These are phyloP conservation scores for Ganoderma sinense DNA, from an alignment of 1,284 basidiomycete species.

Conservation along the genomic window DNA sequence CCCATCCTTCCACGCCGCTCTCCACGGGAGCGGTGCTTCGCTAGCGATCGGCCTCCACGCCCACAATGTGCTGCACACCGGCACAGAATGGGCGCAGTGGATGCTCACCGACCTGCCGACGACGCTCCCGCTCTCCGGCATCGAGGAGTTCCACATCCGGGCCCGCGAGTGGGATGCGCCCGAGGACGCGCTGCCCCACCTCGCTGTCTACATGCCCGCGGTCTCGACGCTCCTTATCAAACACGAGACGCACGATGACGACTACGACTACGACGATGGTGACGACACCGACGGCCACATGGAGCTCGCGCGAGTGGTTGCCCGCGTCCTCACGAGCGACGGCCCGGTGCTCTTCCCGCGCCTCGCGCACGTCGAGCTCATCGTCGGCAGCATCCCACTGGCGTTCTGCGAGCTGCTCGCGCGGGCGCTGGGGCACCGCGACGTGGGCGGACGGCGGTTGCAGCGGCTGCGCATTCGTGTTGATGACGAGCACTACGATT, in stretches of 20 bases:
- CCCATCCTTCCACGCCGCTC: neutral
- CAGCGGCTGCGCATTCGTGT: neutral
- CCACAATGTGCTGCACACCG: too few species aligned
- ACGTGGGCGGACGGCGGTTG: neutral
- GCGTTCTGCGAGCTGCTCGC: neutral
- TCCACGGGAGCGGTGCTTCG: neutral
- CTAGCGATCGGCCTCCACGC: neutral
- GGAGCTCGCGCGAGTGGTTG: neutral
- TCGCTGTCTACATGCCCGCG: neutral
- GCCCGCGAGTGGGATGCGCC: neutral
- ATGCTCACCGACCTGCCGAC: neutral
- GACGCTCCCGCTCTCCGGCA: neutral
- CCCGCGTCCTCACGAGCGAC: neutral
- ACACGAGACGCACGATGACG: neutral
- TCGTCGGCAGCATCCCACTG: neutral
- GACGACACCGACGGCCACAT: neutral
- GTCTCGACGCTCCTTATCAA: constrained; percentile 1
- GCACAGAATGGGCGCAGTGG: neutral
- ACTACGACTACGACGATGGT: too few species aligned
- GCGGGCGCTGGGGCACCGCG: neutral
- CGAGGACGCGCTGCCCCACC: neutral
- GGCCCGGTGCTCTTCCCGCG: neutral
- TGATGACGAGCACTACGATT: neutral
- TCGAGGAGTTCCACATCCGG: neutral
- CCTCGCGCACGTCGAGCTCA: neutral